These are phyloP conservation scores for Penicillium malachiteum DNA, from an alignment of 495 filamentous ascomycete genomes.

Conservation along the genomic window DNA sequence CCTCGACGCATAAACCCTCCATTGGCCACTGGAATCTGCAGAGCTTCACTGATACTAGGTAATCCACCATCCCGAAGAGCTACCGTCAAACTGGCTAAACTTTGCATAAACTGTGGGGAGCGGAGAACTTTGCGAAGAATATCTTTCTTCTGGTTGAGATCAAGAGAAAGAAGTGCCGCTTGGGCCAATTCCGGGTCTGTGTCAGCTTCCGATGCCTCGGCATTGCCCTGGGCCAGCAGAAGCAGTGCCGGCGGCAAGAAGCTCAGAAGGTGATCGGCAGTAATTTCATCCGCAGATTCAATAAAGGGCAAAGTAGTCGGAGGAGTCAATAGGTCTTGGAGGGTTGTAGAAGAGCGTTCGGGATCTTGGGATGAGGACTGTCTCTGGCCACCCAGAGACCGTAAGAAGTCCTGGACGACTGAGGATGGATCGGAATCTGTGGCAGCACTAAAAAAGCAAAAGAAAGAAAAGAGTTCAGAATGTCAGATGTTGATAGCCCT, in stretches of 20 bases:
- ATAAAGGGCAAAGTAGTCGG: conserved; percentile 74
- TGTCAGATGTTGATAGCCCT: conserved; percentile 5
- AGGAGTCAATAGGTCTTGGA: conserved; percentile 80
- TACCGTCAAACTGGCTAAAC: conserved; percentile 75
- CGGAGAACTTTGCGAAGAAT: conserved; percentile 81
- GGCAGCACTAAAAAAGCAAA: conserved; percentile 32
- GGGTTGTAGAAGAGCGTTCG: conserved; percentile 73
- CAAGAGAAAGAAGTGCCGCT: conserved; percentile 73
- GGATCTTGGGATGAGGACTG: conserved; percentile 47
- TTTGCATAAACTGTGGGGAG: conserved; percentile 88
- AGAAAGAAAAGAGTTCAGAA: conserved; percentile 4
- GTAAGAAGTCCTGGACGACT: conserved; percentile 82
- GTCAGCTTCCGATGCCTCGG: conserved; percentile 56
- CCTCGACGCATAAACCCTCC: conserved; percentile 73
- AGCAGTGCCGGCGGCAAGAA: conserved; percentile 75
- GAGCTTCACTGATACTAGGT: conserved; percentile 81
- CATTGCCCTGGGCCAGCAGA: conserved; percentile 67
- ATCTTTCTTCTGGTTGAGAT: conserved; percentile 72
- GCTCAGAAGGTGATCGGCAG: conserved; percentile 70
- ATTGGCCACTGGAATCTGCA: conserved; percentile 75
- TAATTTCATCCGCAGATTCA: conserved; percentile 58
- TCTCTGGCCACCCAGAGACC: conserved; percentile 65
- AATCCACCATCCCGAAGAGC: conserved; percentile 92
- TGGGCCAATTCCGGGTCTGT: conserved; percentile 63
- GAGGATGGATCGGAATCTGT: conserved; percentile 55